Base-by-base conservation (phyloP, 2,329 filamentous ascomycete genomes). In the Polychaeton citri region DNA sequence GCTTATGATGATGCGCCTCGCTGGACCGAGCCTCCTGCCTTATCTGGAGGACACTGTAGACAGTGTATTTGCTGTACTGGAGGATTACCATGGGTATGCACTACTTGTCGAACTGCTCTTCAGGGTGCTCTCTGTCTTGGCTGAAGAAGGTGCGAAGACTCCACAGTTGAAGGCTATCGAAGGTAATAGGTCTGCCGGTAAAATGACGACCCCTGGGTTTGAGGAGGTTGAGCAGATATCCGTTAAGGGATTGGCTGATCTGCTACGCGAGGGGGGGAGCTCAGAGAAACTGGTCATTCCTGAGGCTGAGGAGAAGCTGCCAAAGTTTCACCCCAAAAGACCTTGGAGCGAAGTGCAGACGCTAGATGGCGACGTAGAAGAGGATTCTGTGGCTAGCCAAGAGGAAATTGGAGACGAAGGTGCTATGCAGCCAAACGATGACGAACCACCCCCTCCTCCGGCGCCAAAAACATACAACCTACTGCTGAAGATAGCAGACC, bases 41-140 rank as follows among this genome's bases (percentile, higher is more conserved):
- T 95, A 87, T 52, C 65, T 98, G 2, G 88, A 96, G 51, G 90
- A 98, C 52, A 74, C 94, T 1, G 77, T 96, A 3, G 81, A 79
- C 4, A 88, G 84, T 1, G 85, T 98, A 26, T 96, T 98, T 55
- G 81, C 82, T 0, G 85, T 87, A 0, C 63, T 98, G n/a, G 86
- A 95, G 46, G 83, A 85, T 50, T 98, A 90, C 49, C 90, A 98
- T 50, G 90, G 90, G 2, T 96, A 98, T 54, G 78, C 85, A 1
- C 63, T 71, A 13, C 76, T 98, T 38, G 87, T 93, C 1, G 85
- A 94, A 52, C 72, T 78, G 32, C 65, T 98, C 5, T 98, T 96
- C 54, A 66, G 73, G 2, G 85, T 93, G 0, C 63, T 98, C 4
- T 78, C 76, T 36, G 82, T 85, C 40, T 75, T 96, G 38, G 84